phyloP scores from a whole-genome alignment of 1,284 basidiomycete species.

The Cutaneotrichosporon sp. region DNA sequence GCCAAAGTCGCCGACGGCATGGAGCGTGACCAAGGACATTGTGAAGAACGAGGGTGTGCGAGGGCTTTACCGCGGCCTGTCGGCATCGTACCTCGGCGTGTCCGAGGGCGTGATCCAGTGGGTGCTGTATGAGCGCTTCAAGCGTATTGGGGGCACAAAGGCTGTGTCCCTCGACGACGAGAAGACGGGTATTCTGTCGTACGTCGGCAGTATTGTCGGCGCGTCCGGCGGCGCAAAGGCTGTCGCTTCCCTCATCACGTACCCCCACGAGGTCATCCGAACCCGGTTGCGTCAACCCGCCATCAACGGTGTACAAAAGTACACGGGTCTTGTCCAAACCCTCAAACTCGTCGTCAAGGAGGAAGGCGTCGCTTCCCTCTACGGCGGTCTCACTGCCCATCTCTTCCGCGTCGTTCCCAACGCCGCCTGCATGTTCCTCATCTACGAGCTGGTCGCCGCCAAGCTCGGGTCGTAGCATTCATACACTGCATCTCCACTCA shows the following conservation, averaged over 20 bases:
- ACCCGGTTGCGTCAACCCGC: constrained; percentile 84
- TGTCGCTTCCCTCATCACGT: constrained; percentile 87
- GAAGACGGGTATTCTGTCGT: constrained; percentile 53
- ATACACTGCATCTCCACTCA: constrained; percentile 8
- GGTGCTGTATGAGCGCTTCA: constrained; percentile 77
- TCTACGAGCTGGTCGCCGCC: constrained; percentile 48
- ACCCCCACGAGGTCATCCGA: constrained; percentile 93
- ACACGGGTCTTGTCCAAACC: constrained; percentile 81
- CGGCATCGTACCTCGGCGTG: constrained; percentile 91
- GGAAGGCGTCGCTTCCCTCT: constrained; percentile 69
- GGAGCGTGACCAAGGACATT: constrained; percentile 67
- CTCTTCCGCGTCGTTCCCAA: constrained; percentile 96
- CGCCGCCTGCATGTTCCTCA: constrained; percentile 82
- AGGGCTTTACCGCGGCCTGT: constrained; percentile 92
- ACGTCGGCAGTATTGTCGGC: constrained; percentile 65
- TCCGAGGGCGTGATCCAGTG: constrained; percentile 97
- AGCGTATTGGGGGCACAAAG: constrained; percentile 30
- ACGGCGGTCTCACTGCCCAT: constrained; percentile 90
- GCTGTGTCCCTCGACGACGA: constrained; percentile 15
- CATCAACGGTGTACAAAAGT: constrained; percentile 59
- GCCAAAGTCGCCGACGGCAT: constrained; percentile 25
- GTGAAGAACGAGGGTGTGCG: constrained; percentile 72
- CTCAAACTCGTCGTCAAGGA: constrained; percentile 79
- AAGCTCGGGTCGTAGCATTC: constrained; percentile 23
- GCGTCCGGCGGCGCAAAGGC: constrained; percentile 93